A percentile compares a stretch with the other conserved stretches of the same genome.
Evolutionary conservation across 2,329 filamentous ascomycete genomes (phyloP).

Genomic region (Cladophialophora carrionii): DNA sequence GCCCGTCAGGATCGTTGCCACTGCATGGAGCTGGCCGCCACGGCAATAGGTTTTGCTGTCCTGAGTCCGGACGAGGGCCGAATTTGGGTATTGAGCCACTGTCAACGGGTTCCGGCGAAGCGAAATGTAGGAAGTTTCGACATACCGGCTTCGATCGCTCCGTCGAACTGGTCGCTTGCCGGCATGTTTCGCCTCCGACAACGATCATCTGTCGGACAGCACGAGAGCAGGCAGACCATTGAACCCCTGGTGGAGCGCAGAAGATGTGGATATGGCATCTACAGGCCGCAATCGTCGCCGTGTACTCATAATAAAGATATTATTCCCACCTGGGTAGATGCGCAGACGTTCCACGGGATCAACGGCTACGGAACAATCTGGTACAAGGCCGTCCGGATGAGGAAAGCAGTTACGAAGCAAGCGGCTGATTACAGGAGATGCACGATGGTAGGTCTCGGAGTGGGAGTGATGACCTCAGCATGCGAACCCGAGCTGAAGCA

Average conservation of each 20-base stretch:
- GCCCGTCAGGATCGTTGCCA: conserved; percentile 18
- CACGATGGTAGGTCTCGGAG: neutral
- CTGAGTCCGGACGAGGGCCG: conserved; percentile 5
- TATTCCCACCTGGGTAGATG: conserved; percentile 16
- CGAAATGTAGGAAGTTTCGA: neutral
- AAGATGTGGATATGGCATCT: conserved; percentile 30
- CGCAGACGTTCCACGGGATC: conserved; percentile 1
- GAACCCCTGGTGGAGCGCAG: conserved; percentile 6
- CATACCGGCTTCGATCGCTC: neutral
- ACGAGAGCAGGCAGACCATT: conserved; percentile 3
- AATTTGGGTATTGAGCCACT: conserved; percentile 16
- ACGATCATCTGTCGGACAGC: neutral
- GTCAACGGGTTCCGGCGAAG: neutral
- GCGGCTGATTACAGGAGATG: conserved; percentile 16
- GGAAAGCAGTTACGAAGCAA: conserved; percentile 20
- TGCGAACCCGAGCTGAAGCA: neutral
- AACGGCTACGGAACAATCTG: neutral
- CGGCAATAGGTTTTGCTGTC: conserved; percentile 13
- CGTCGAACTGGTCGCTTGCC: neutral
- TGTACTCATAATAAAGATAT: conserved; percentile 35
- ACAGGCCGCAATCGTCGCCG: conserved; percentile 26
- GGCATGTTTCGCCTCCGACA: neutral
- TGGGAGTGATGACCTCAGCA: conserved; percentile 15
- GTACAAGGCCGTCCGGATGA: neutral
- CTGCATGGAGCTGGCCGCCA: conserved; percentile 11